Percentiles rank a stretch among this genome's conserved stretches.
Evolutionary conservation across 2,329 filamentous ascomycete species (phyloP).

Genomic region (Cladobotryum mycophilum): DNA sequence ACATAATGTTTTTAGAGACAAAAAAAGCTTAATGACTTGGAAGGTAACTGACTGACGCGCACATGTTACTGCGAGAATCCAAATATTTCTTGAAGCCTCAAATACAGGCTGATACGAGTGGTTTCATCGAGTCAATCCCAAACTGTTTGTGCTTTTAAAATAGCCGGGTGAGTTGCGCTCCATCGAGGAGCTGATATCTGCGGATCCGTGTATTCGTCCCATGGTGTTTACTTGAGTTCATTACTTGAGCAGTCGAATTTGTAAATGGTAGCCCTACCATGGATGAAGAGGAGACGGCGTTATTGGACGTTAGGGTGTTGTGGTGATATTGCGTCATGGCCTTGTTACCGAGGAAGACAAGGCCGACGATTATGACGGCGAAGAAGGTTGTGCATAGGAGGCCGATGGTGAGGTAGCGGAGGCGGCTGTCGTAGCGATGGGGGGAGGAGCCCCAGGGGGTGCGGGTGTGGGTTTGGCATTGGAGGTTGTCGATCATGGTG

Average conservation of each 20-base stretch:
- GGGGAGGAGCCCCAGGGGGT: constrained; percentile 21
- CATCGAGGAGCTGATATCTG: too few species aligned
- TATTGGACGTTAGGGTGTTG: constrained; percentile 4
- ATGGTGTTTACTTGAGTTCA: too few species aligned
- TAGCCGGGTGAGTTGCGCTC: too few species aligned
- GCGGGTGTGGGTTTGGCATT: constrained; percentile 25
- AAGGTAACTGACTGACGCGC: too few species aligned
- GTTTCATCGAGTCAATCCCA: too few species aligned
- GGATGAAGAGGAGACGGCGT: not conserved
- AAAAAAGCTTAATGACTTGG: too few species aligned
- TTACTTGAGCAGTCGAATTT: not conserved
- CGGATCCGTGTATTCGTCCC: too few species aligned
- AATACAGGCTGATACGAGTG: too few species aligned
- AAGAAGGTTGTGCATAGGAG: constrained; percentile 18
- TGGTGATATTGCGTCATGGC: constrained; percentile 1
- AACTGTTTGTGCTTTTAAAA: too few species aligned
- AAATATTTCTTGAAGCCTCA: too few species aligned
- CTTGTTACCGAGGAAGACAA: constrained; percentile 14
- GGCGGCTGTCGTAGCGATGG: constrained; percentile 20
- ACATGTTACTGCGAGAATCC: too few species aligned
- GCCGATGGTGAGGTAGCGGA: constrained; percentile 22
- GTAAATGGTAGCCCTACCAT: not conserved
- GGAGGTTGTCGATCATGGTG: constrained; percentile 19
- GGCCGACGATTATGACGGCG: constrained; percentile 16
- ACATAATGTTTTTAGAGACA: too few species aligned